These are phyloP conservation scores for Thraustochytrium sp. DNA, from an alignment of 352 stramenopile genomes.

Conservation along the genomic window DNA sequence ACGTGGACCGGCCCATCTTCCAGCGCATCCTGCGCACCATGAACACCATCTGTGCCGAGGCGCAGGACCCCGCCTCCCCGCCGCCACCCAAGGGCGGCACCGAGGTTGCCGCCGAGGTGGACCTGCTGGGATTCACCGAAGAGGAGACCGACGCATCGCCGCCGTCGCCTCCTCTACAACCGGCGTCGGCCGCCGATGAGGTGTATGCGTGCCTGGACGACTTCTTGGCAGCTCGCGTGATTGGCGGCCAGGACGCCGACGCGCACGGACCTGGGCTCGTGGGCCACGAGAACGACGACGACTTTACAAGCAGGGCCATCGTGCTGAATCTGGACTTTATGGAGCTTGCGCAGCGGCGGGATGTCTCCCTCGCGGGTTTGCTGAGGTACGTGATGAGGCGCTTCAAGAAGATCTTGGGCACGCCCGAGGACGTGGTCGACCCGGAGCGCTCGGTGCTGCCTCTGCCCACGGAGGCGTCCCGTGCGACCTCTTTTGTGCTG, in stretches of 20 bases:
- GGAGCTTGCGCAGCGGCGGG: too few species aligned
- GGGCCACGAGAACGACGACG: slow-evolving; percentile 8
- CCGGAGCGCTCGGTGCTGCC: neutral
- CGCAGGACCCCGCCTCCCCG: neutral
- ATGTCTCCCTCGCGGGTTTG: neutral
- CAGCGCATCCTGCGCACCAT: slow-evolving; percentile 13
- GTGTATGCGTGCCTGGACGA: neutral
- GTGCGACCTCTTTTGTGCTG: slow-evolving; percentile 15
- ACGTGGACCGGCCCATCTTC: neutral
- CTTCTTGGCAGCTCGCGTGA: neutral
- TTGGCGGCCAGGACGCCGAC: neutral
- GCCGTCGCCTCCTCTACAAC: neutral
- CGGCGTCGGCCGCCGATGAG: neutral
- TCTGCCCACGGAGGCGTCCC: neutral
- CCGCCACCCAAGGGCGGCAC: neutral
- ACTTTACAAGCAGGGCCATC: neutral
- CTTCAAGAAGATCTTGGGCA: neutral
- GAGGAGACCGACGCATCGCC: neutral
- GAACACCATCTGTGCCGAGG: neutral
- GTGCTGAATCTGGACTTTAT: slow-evolving; percentile 16
- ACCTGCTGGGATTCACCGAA: neutral
- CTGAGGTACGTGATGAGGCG: neutral
- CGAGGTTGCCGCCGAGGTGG: neutral
- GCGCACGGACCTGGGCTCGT: neutral
- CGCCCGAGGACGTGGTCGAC: neutral